Conservation (phyloP, 345 rosid genomes). For the Salix purpurea region DNA sequence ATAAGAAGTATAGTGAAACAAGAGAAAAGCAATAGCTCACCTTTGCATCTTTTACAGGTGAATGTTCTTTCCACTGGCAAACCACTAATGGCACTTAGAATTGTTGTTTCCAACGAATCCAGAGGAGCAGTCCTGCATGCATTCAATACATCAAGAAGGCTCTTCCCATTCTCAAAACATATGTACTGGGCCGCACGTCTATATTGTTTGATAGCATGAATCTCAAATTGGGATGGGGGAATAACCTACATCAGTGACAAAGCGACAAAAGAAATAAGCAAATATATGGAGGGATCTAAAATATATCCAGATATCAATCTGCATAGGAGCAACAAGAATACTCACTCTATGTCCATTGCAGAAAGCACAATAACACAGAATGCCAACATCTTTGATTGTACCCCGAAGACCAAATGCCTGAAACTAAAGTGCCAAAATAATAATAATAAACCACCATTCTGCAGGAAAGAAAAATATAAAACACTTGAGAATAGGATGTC, state of each 20-base stretch:
- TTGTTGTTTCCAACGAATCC: conserved; percentile 64
- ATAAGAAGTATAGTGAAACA: neutral
- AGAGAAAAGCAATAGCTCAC: conserved; percentile 20
- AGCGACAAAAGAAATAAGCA: conserved; percentile 7
- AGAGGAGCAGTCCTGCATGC: conserved; percentile 71
- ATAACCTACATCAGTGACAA: conserved; percentile 53
- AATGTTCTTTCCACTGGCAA: conserved; percentile 55
- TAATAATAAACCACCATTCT: neutral
- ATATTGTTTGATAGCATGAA: conserved; percentile 90
- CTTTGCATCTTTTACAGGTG: conserved; percentile 87
- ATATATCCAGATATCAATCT: conserved; percentile 22
- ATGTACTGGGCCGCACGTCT: conserved; percentile 92
- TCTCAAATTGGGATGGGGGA: conserved; percentile 95
- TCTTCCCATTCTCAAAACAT: conserved; percentile 97
- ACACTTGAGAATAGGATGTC: neutral
- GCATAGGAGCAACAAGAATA: conserved; percentile 12
- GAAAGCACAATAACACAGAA: conserved; percentile 76
- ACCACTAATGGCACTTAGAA: conserved; percentile 54
- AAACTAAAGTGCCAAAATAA: conserved; percentile 29
- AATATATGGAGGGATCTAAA: conserved; percentile 14
- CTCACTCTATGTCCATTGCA: conserved; percentile 85
- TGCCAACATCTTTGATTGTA: conserved; percentile 75
- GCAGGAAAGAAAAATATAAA: neutral
- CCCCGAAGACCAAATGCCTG: conserved; percentile 94
- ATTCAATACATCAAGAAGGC: conserved; percentile 88